Percentiles rank a stretch among this genome's conserved stretches.
phyloP scores from a whole-genome alignment of 2,329 filamentous ascomycete genomes.

The Colletotrichum sp. region DNA sequence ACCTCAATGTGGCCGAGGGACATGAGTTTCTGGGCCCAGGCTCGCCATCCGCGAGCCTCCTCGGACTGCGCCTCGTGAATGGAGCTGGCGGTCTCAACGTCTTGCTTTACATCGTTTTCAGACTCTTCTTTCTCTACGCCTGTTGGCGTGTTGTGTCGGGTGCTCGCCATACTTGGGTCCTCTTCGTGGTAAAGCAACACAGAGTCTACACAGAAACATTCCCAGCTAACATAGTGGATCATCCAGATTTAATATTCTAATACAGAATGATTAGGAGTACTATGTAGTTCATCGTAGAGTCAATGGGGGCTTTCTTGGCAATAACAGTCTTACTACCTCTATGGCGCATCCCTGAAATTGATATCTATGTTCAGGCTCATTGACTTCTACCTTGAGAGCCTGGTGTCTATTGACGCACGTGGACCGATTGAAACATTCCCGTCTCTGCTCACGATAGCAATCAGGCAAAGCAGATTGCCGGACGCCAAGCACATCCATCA shows the following conservation, averaged over 20 bases:
- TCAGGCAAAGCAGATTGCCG: background rate
- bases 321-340: background rate
- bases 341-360: accelerated
- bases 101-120: accelerated
- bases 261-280: too few relatives aligned
- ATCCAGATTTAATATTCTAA: background rate
- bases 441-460: background rate
- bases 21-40: background rate
- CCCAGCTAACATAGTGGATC: background rate
- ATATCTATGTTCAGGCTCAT: background rate
- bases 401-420: background rate
- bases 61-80: background rate
- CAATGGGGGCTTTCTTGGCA: background rate
- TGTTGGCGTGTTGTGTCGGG: background rate
- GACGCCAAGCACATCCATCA: background rate
- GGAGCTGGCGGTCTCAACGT: background rate
- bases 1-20: conserved; percentile 28
- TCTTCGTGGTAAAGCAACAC: background rate
- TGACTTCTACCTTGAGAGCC: background rate
- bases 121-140: background rate
- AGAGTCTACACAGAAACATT: background rate
- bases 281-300: background rate
- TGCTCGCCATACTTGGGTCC: background rate
- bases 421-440: accelerated
- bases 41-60: background rate